Evolutionary conservation across 2,329 filamentous ascomycete species (phyloP).

Genomic region (Alternaria hordeiaustralica): DNA sequence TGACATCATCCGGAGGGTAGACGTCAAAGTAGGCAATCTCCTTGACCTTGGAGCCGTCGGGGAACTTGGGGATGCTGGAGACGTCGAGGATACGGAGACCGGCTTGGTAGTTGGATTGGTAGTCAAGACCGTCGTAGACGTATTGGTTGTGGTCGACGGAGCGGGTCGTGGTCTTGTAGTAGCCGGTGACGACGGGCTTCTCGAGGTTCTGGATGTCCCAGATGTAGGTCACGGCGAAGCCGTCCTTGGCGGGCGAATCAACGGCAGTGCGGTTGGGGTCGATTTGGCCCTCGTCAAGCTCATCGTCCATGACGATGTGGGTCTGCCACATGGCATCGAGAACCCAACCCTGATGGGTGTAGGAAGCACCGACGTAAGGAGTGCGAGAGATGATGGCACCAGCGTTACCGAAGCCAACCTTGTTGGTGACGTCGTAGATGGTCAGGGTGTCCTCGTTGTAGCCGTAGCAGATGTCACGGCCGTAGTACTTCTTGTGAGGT

Average conservation of each 20-base stretch:
- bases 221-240: conserved; percentile 47
- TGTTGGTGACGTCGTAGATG: conserved; percentile 61
- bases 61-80: conserved; percentile 47
- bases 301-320: conserved; percentile 47
- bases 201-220: conserved; percentile 48
- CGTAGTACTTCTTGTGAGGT: conserved; percentile 58
- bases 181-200: conserved; percentile 47
- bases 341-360: conserved; percentile 67
- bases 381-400: conserved; percentile 63
- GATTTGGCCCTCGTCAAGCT: conserved; percentile 48
- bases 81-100: conserved; percentile 53
- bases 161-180: conserved; percentile 50
- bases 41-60: conserved; percentile 47
- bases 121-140: conserved; percentile 49
- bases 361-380: conserved; percentile 60
- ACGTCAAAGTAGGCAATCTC: conserved; percentile 54
- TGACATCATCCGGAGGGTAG: conserved; percentile 50
- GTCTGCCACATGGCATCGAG: conserved; percentile 48
- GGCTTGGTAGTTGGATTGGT: conserved; percentile 54
- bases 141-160: conserved; percentile 58
- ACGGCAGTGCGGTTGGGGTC: conserved; percentile 31
- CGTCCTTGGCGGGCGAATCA: conserved; percentile 40
- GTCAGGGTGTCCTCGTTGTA: conserved; percentile 63
- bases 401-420: conserved; percentile 59
- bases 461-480: conserved; percentile 63